A percentile compares a stretch with the other conserved stretches of the same genome.
Conservation (phyloP, 169 alveolate genomes). For the Eimeria brunetti region DNA sequence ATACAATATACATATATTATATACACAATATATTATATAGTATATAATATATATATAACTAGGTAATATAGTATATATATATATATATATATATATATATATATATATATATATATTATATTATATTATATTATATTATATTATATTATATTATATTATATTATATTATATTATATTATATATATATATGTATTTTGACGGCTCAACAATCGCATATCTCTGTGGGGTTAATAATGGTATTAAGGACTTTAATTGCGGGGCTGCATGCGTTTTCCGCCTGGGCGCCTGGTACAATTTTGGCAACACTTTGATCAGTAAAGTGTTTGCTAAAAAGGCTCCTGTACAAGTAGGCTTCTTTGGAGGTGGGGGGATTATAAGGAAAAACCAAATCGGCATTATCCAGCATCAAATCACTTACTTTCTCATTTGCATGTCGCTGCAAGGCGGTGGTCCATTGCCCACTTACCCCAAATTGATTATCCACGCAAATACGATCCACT, state of each 20-base stretch:
- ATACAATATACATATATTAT: no score
- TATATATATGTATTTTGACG: no score
- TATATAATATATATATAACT: no score
- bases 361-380: conserved; percentile 33
- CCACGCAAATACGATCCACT: conserved; percentile 86
- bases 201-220: no score
- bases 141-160: no score
- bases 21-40: no score
- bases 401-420: background rate
- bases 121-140: no score
- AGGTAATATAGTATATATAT: no score
- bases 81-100: no score
- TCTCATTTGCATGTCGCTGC: conserved; percentile 62
- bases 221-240: background rate
- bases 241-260: background rate
- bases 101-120: no score
- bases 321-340: conserved; percentile 74
- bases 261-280: background rate
- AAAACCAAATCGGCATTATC: background rate
- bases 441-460: conserved; percentile 82
- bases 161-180: no score
- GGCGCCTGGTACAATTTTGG: conserved; percentile 69
- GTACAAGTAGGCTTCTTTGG: conserved; percentile 78
- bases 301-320: conserved; percentile 78
- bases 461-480: conserved; percentile 80